These are phyloP conservation scores for Yamadazyma diddensiae DNA, from an alignment of 1,139 yeast genomes.

Conservation along the genomic window DNA sequence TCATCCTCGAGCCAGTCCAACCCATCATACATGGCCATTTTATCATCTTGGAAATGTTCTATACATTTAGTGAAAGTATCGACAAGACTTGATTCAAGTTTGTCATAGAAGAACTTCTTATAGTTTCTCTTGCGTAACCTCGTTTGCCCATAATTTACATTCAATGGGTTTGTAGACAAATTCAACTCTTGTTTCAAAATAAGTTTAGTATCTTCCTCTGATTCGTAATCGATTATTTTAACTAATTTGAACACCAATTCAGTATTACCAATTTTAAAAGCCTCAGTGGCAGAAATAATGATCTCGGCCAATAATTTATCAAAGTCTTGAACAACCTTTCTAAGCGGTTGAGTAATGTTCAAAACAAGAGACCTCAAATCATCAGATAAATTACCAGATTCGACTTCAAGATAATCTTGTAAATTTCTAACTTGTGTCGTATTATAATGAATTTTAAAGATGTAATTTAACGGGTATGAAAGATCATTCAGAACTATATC, in stretches of 20 bases:
- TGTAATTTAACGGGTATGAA: constrained; percentile 54
- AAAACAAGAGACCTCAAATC: constrained; percentile 70
- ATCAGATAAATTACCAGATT: constrained; percentile 54
- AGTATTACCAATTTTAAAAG: constrained; percentile 62
- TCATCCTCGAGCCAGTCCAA: constrained; percentile 87
- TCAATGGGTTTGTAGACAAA: constrained; percentile 21
- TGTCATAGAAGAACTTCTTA: constrained; percentile 58
- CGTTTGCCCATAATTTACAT: constrained; percentile 25
- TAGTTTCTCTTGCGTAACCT: constrained; percentile 60
- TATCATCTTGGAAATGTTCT: constrained; percentile 52
- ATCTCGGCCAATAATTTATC: constrained; percentile 62
- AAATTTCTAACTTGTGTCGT: constrained; percentile 74
- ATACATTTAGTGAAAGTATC: constrained; percentile 69
- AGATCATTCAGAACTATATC: constrained; percentile 48
- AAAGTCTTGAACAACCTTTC: constrained; percentile 52
- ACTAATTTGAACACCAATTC: constrained; percentile 70
- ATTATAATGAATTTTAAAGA: constrained; percentile 66
- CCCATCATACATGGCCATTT: constrained; percentile 62
- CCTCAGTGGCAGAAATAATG: constrained; percentile 66
- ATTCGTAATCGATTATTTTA: constrained; percentile 78
- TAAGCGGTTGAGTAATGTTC: constrained; percentile 55
- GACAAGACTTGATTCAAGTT: constrained; percentile 56
- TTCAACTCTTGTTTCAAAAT: constrained; percentile 46
- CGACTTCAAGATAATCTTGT: constrained; percentile 64
- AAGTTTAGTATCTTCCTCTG: constrained; percentile 68